phyloP scores from a whole-genome alignment of 441 rosid species.

The Macaranga tanarius region DNA sequence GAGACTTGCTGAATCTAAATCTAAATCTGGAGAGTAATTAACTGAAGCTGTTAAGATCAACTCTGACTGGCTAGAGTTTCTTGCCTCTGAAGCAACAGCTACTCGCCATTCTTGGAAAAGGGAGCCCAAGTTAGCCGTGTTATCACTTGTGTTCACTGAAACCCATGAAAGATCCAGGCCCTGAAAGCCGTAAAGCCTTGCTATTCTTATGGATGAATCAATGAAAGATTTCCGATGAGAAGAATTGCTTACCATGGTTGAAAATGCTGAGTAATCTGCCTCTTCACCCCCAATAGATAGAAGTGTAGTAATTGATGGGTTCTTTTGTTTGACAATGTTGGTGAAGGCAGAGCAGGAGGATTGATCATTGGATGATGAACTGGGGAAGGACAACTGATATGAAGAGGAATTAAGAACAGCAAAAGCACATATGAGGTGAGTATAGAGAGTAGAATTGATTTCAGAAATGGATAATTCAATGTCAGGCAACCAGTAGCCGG shows the following conservation, averaged over 20 bases:
- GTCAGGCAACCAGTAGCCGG: slow-evolving; percentile 29
- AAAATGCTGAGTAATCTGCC: background rate
- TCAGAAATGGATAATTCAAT: slow-evolving; percentile 12
- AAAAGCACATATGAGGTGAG: slow-evolving; percentile 36
- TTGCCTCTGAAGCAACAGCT: slow-evolving; percentile 17
- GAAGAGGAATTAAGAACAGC: slow-evolving; percentile 25
- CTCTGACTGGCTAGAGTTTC: slow-evolving; percentile 8
- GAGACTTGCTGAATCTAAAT: background rate
- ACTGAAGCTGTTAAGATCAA: slow-evolving; percentile 28
- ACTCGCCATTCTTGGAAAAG: slow-evolving; percentile 28
- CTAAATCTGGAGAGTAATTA: background rate
- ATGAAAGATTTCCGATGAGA: slow-evolving; percentile 28
- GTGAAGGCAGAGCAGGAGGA: slow-evolving; percentile 24
- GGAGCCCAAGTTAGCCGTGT: slow-evolving; percentile 9
- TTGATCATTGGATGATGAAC: background rate
- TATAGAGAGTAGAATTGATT: slow-evolving; percentile 31
- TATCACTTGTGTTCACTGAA: background rate
- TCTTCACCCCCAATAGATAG: slow-evolving; percentile 26
- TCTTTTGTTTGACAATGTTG: slow-evolving; percentile 19
- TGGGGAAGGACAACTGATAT: slow-evolving; percentile 19
- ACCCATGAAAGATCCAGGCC: slow-evolving; percentile 30
- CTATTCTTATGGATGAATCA: slow-evolving; percentile 25
- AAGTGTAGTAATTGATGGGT: slow-evolving; percentile 31
- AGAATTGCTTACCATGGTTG: slow-evolving; percentile 19
- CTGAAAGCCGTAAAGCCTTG: slow-evolving; percentile 31